Conservation (phyloP, 177 flowering plant genomes). For the Vitis hybrid region DNA sequence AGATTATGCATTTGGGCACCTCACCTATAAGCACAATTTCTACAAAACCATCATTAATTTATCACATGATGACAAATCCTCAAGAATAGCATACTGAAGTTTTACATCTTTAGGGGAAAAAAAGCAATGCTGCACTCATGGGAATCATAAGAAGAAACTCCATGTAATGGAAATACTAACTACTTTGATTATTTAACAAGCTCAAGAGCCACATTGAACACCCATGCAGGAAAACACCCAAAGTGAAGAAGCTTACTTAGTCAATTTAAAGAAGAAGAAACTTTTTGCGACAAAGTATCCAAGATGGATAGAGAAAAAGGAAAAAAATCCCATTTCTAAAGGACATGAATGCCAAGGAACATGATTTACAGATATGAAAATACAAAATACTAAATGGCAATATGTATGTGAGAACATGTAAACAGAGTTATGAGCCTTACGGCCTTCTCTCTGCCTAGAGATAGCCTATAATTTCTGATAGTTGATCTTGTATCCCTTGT, state of each 20-base stretch:
- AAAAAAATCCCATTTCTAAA: too few species aligned
- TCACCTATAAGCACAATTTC: not conserved
- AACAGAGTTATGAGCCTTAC: not conserved
- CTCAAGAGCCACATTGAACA: too few species aligned
- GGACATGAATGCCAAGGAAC: too few species aligned
- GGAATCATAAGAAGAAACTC: too few species aligned
- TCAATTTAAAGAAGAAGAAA: too few species aligned
- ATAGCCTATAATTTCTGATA: not conserved
- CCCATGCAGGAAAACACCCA: too few species aligned
- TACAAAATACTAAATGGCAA: too few species aligned
- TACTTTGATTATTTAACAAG: too few species aligned
- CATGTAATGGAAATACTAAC: not conserved
- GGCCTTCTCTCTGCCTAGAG: not conserved
- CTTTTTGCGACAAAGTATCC: too few species aligned
- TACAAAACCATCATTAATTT: not conserved
- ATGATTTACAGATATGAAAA: too few species aligned
- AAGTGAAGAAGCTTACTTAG: too few species aligned
- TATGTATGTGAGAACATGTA: not conserved
- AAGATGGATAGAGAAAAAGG: too few species aligned
- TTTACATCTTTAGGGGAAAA: not conserved
- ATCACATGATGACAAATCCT: not conserved
- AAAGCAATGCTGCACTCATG: not conserved
- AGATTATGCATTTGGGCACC: not conserved
- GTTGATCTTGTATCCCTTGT: not conserved
- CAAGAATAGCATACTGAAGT: not conserved